Conservation (phyloP, 2,329 filamentous ascomycete genomes). For the Alternaria triticina region DNA sequence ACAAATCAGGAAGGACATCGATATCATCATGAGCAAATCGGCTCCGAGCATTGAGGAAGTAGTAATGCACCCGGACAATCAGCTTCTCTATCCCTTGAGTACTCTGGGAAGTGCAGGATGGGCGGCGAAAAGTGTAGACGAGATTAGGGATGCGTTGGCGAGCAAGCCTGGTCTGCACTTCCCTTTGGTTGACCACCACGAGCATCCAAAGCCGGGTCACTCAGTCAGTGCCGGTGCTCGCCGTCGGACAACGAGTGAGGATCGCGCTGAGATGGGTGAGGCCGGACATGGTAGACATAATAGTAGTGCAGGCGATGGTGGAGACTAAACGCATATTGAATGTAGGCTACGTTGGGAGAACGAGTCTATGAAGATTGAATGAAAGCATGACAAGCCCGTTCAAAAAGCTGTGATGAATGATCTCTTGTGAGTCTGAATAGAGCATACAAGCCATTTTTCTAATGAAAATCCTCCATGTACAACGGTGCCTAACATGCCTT, state of each 20-base stretch:
- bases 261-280: not conserved
- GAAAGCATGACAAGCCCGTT: not conserved
- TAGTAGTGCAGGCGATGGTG: not conserved
- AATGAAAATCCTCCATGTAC: not conserved
- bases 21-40: slow-evolving; percentile 65
- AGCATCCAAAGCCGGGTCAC: slow-evolving; percentile 15
- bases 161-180: slow-evolving; percentile 38
- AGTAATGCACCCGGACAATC: slow-evolving; percentile 55
- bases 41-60: slow-evolving; percentile 53
- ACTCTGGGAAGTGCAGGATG: slow-evolving; percentile 44
- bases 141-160: slow-evolving; percentile 50
- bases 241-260: not conserved
- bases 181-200: slow-evolving; percentile 14
- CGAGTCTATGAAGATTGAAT: not conserved
- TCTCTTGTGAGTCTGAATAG: not conserved
- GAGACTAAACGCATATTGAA: not conserved
- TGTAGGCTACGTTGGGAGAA: not conserved
- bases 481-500: not conserved
- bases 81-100: slow-evolving; percentile 62
- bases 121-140: slow-evolving; percentile 45
- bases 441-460: not conserved
- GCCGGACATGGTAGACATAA: not conserved
- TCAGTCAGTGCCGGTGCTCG: not conserved
- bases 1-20: slow-evolving; percentile 74
- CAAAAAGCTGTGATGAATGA: not conserved